Evolutionary conservation across 1,139 yeast species (phyloP), one percentile per base, ranked within the genome.

Genomic region (Ogataea hybrid): DNA sequence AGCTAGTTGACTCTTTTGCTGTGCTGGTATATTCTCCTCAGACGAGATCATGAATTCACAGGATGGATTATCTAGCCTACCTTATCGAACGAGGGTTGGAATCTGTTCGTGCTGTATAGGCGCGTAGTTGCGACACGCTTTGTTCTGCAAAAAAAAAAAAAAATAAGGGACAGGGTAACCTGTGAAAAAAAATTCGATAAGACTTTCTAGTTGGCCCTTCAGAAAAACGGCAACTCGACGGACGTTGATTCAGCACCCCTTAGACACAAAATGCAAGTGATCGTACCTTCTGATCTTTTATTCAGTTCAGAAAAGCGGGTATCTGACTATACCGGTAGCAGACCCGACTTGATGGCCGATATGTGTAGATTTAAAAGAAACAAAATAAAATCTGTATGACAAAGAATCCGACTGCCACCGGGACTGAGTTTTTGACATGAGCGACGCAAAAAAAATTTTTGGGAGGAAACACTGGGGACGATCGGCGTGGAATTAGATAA

Each of bases 1-100:
- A 25, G 57, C 48, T 28, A 48, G 28, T 28, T 36, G 44, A 28
- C 20, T 38, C 37, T 28, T 40, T 27, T 28, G 28, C 35, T 27
- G 25, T 39, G 27, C 20, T 25, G 15, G 16, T 11, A 33, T 21
- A 11, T 36, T 42, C 12, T 37, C 41, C 37, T 25, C 37, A 23
- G 42, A 28, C 9, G 42, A 39, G 25, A 39, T 14, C 42, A 39
- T 39, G 27, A 38, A 32, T 28, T 16, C 16, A 9, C 16, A 22
- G 11, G 16, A 31, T 21, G n/a, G 15, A n/a, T 10, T 23, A 3
- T 21, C 25, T n/a, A 18, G 27, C n/a, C n/a, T 21, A 34, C 29
- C 25, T 14, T 14, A 16, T 8, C 17, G 12, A 9, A 5, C 12
- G 23, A 35, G 32, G 32, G 41, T 22, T 32, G 27, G 41, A 33